A percentile compares a stretch with the other conserved stretches of the same genome.
phyloP scores from a whole-genome alignment of 2,329 filamentous ascomycete genomes.

The Talaromyces sp. region DNA sequence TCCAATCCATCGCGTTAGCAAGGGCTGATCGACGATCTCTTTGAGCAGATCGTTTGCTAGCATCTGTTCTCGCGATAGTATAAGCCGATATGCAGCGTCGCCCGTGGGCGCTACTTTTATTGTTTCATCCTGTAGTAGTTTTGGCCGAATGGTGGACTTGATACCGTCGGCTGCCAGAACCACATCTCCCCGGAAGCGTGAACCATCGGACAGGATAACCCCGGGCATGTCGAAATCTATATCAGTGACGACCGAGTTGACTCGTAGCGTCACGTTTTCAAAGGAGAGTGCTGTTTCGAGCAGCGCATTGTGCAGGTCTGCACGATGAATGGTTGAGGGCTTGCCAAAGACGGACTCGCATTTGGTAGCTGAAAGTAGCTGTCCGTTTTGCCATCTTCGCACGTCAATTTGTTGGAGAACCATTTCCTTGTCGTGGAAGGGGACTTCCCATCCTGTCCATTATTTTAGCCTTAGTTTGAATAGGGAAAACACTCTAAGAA shows the following conservation, averaged over 20 bases:
- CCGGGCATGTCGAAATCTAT: slow-evolving; percentile 24
- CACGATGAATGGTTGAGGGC: slow-evolving; percentile 32
- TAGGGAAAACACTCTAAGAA: no score
- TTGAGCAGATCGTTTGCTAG: slow-evolving; percentile 62
- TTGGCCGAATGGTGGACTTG: slow-evolving; percentile 44
- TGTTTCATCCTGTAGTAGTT: slow-evolving; percentile 30
- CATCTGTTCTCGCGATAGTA: slow-evolving; percentile 67
- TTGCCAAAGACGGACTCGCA: slow-evolving; percentile 33
- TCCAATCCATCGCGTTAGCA: slow-evolving; percentile 71
- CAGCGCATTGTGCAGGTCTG: slow-evolving; percentile 31
- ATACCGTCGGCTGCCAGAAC: slow-evolving; percentile 53
- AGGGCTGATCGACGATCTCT: slow-evolving; percentile 61
- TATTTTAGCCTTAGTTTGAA: neutral
- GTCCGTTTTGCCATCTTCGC: slow-evolving; percentile 31
- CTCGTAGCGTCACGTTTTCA: slow-evolving; percentile 25
- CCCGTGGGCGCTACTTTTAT: slow-evolving; percentile 47
- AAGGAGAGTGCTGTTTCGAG: slow-evolving; percentile 25
- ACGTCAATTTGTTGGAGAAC: slow-evolving; percentile 32
- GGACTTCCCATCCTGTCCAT: slow-evolving; percentile 29
- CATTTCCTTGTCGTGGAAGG: slow-evolving; percentile 30
- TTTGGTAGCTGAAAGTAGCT: slow-evolving; percentile 26
- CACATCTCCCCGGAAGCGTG: slow-evolving; percentile 38
- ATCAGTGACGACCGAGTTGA: slow-evolving; percentile 24
- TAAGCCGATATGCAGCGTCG: slow-evolving; percentile 75
- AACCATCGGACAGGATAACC: slow-evolving; percentile 25